These are phyloP conservation scores for Castanea mollissima DNA, from an alignment of 306 rosid genomes.

Conservation along the genomic window DNA sequence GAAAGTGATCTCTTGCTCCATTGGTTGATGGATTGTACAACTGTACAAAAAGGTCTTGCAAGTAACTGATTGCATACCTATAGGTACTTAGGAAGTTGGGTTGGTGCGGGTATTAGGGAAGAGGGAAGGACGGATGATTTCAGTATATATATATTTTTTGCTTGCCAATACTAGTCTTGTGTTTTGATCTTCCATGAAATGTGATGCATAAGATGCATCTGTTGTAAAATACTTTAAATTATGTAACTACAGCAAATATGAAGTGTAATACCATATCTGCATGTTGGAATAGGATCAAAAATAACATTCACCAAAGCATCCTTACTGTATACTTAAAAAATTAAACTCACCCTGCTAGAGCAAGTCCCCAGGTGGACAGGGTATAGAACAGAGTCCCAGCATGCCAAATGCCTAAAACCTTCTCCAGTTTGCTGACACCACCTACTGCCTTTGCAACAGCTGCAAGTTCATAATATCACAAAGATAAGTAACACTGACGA, in stretches of 20 bases:
- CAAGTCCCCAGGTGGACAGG: slow-evolving; percentile 95
- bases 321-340: neutral
- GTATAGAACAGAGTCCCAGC: slow-evolving; percentile 83
- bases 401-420: slow-evolving; percentile 65
- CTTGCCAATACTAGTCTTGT: neutral
- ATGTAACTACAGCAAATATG: neutral
- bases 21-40: neutral
- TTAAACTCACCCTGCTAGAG: slow-evolving; percentile 71
- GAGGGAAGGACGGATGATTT: neutral
- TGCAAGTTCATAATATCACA: slow-evolving; percentile 38
- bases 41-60: neutral
- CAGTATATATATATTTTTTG: neutral
- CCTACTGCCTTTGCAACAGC: slow-evolving; percentile 66
- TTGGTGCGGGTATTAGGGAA: neutral
- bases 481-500: slow-evolving; percentile 15
- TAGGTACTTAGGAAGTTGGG: neutral
- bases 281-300: neutral
- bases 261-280: neutral
- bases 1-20: neutral
- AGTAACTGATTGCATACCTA: neutral
- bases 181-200: neutral
- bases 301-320: slow-evolving; percentile 1
- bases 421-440: slow-evolving; percentile 69
- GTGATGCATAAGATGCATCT: neutral
- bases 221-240: neutral